Evolutionary conservation across 768 basidiomycete genomes (phyloP).

Genomic region (Imleria badia): DNA sequence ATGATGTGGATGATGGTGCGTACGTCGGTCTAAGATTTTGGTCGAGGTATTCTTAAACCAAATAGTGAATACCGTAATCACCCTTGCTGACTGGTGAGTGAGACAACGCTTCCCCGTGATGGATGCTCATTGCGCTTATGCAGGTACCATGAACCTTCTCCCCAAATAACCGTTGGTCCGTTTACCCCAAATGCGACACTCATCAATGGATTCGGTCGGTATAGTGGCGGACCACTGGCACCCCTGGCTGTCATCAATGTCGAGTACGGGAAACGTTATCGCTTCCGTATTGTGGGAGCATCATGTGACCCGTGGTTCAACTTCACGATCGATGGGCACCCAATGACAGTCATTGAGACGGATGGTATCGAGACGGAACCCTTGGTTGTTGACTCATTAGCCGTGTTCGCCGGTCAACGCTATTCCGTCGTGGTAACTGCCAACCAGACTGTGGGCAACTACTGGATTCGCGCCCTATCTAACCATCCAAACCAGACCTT

Average conservation of each 20-base stretch:
- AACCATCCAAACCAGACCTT: slow-evolving; percentile 17
- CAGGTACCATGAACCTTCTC: slow-evolving; percentile 22
- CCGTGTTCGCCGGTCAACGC: slow-evolving; percentile 50
- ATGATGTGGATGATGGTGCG: slow-evolving; percentile 46
- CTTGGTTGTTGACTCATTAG: slow-evolving; percentile 39
- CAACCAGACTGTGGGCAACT: slow-evolving; percentile 35
- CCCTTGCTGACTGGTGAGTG: slow-evolving; percentile 32
- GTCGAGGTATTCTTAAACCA: neutral
- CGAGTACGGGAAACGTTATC: slow-evolving; percentile 34
- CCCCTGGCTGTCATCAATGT: slow-evolving; percentile 38
- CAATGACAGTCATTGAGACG: slow-evolving; percentile 46
- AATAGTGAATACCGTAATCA: slow-evolving; percentile 42
- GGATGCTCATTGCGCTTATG: slow-evolving; percentile 20
- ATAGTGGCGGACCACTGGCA: slow-evolving; percentile 31
- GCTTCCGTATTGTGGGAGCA: slow-evolving; percentile 36
- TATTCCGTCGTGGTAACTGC: slow-evolving; percentile 46
- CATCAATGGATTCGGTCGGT: slow-evolving; percentile 42
- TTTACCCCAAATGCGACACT: slow-evolving; percentile 31
- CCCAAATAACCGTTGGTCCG: slow-evolving; percentile 1
- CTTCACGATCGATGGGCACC: slow-evolving; percentile 47
- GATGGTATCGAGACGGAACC: slow-evolving; percentile 43
- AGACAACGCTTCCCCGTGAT: slow-evolving; percentile 13
- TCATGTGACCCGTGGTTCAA: slow-evolving; percentile 44
- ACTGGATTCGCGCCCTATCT: slow-evolving; percentile 40
- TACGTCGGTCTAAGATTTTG: neutral